These are phyloP conservation scores for Luvunga scandens DNA, from an alignment of 345 rosid species.

Conservation along the genomic window DNA sequence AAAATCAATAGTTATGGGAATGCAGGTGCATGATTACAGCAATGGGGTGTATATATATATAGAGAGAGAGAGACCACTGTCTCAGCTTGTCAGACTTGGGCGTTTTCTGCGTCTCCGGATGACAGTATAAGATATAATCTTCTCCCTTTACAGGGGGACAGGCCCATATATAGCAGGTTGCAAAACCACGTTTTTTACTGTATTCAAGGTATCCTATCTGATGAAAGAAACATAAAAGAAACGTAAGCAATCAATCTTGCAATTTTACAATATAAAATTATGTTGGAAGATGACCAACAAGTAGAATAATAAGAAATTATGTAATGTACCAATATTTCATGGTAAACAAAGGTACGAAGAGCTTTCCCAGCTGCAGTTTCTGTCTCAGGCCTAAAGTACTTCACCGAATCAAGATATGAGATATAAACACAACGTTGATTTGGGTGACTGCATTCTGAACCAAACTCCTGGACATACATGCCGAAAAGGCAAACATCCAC, in stretches of 20 bases:
- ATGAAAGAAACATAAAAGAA: slow-evolving; percentile 18
- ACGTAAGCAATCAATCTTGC: not conserved
- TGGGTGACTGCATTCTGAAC: slow-evolving; percentile 80
- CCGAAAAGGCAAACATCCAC: slow-evolving; percentile 98
- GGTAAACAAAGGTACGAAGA: slow-evolving; percentile 92
- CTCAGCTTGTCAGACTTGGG: slow-evolving; percentile 96
- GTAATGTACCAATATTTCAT: slow-evolving; percentile 72
- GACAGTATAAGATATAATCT: slow-evolving; percentile 95
- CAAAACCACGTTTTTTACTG: slow-evolving; percentile 93
- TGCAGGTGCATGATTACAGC: not conserved
- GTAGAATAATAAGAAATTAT: not conserved
- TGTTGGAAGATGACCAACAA: not conserved
- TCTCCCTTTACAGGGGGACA: slow-evolving; percentile 99
- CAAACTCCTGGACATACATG: slow-evolving; percentile 98
- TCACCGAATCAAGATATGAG: slow-evolving; percentile 95
- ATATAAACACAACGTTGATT: slow-evolving; percentile 97
- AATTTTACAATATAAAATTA: not conserved
- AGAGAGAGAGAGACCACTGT: slow-evolving; percentile 45
- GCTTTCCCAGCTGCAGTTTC: slow-evolving; percentile 90
- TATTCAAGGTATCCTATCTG: slow-evolving; percentile 98
- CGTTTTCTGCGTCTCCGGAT: slow-evolving; percentile 98
- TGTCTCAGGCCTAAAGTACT: slow-evolving; percentile 91
- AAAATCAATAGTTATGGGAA: not conserved
- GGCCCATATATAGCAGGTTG: slow-evolving; percentile 99
- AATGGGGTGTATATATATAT: not conserved